A percentile compares a stretch with the other conserved stretches of the same genome.
phyloP scores from a whole-genome alignment of 768 basidiomycete species.

The Boletus speciosus region DNA sequence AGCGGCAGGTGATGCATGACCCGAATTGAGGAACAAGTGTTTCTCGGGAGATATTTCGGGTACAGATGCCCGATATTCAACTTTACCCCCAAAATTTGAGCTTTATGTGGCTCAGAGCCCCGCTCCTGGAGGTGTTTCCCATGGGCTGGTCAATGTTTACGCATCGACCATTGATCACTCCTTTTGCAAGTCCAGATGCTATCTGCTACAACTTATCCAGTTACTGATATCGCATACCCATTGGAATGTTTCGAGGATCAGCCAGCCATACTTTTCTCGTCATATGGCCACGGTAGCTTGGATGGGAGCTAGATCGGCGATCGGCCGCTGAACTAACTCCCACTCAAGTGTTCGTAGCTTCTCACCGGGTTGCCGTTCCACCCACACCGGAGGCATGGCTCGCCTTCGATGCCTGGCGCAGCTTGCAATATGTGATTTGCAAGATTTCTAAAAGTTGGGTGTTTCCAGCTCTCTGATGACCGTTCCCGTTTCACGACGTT shows the following conservation, averaged over 20 bases:
- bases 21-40: background rate
- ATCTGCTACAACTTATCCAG: background rate
- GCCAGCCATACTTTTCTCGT: background rate
- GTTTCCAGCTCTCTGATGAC: background rate
- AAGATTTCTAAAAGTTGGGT: slow-evolving; percentile 1
- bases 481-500: background rate
- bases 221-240: background rate
- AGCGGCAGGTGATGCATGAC: background rate
- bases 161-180: background rate
- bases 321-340: slow-evolving; percentile 4
- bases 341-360: background rate
- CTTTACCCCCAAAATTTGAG: background rate
- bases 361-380: background rate
- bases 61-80: background rate
- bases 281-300: background rate
- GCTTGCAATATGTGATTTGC: background rate
- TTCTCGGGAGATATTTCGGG: background rate
- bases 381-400: background rate
- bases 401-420: background rate
- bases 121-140: background rate
- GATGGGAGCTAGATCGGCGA: background rate
- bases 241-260: background rate
- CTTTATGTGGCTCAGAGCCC: background rate
- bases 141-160: background rate
- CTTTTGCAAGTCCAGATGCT: background rate